Conservation (phyloP, 2,329 filamentous ascomycete genomes). For the Aspergillus cejpii region DNA sequence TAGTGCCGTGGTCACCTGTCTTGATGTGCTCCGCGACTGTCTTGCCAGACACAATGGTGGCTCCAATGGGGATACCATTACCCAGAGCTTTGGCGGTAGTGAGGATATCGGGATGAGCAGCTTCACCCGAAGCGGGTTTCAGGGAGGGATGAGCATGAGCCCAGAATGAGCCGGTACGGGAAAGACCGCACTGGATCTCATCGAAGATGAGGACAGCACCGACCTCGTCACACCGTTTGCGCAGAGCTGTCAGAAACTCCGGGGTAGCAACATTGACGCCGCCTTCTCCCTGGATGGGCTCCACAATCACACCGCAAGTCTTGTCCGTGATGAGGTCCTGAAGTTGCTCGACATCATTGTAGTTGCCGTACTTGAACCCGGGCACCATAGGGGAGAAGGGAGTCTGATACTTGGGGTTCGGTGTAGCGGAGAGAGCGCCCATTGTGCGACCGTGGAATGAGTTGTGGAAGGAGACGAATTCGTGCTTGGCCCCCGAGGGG, state of each 20-base stretch:
- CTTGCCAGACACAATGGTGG: conserved; percentile 60
- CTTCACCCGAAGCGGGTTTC: conserved; percentile 40
- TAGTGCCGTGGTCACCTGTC: conserved; percentile 83
- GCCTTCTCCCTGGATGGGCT: conserved; percentile 96
- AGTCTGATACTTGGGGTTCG: conserved; percentile 94
- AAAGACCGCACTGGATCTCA: conserved; percentile 92
- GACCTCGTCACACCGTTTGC: conserved; percentile 74
- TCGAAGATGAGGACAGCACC: conserved; percentile 88
- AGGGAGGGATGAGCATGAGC: conserved; percentile 67
- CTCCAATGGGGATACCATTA: conserved; percentile 92
- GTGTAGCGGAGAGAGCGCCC: conserved; percentile 90
- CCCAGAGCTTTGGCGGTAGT: conserved; percentile 94
- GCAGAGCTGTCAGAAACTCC: conserved; percentile 79
- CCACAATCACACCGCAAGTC: conserved; percentile 90
- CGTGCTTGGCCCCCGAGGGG: conserved; percentile 64
- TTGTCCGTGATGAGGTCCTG: conserved; percentile 68
- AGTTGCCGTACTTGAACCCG: conserved; percentile 78
- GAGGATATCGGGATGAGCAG: conserved; percentile 86
- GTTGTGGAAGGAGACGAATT: conserved; percentile 83
- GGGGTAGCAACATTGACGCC: conserved; percentile 77
- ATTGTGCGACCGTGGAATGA: conserved; percentile 97
- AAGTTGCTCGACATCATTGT: conserved; percentile 72
- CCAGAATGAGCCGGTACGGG: conserved; percentile 83
- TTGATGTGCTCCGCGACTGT: conserved; percentile 62
- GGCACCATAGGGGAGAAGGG: conserved; percentile 95